A percentile compares a stretch with the other conserved stretches of the same genome.
Evolutionary conservation across 768 basidiomycete genomes (phyloP).

Genomic region (Fomitopsis pulvina): DNA sequence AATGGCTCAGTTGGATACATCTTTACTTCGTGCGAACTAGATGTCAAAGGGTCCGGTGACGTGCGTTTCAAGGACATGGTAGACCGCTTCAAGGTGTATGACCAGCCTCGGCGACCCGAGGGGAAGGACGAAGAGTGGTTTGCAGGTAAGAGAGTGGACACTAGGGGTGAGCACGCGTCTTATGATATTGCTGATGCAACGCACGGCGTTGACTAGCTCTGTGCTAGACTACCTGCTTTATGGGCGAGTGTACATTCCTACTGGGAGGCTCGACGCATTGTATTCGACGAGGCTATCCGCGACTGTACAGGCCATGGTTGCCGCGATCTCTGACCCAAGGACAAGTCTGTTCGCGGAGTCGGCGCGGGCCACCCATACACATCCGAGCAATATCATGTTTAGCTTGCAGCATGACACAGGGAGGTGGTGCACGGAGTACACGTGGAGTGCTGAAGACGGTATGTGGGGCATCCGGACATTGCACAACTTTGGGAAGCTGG

Average conservation of each 20-base stretch:
- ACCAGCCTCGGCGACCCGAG: conserved; percentile 75
- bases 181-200: conserved; percentile 8
- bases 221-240: conserved; percentile 87
- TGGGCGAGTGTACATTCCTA: conserved; percentile 86
- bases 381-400: conserved; percentile 64
- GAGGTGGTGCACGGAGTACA: conserved; percentile 90
- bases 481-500: conserved; percentile 85
- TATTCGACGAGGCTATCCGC: conserved; percentile 78
- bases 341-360: conserved; percentile 37
- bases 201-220: conserved; percentile 17
- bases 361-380: conserved; percentile 34
- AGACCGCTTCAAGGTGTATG: conserved; percentile 81
- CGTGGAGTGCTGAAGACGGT: conserved; percentile 88
- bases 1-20: conserved; percentile 93
- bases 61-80: conserved; percentile 85
- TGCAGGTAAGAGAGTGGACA: conserved; percentile 71
- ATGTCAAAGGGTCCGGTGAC: conserved; percentile 60
- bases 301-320: conserved; percentile 75
- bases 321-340: conserved; percentile 81
- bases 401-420: conserved; percentile 90
- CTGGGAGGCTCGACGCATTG: conserved; percentile 81
- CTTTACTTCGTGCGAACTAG: conserved; percentile 81
- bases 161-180: conserved; percentile 48
- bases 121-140: conserved; percentile 75
- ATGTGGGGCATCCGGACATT: conserved; percentile 88